Conservation (phyloP, 2,329 filamentous ascomycete genomes). For the Epichloe aotearoae region DNA sequence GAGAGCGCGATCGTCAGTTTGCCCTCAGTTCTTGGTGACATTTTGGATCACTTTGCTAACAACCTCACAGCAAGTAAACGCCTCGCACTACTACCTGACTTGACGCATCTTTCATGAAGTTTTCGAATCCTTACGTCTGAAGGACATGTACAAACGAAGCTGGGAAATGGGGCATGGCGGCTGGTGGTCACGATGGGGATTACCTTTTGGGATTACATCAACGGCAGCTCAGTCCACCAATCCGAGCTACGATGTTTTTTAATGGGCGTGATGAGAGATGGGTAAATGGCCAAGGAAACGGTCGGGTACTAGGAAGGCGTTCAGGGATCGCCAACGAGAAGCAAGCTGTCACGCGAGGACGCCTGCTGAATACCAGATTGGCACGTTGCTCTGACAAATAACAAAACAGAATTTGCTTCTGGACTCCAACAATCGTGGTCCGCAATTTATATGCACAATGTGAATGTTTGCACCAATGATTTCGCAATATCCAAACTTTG, state of each 20-base stretch:
- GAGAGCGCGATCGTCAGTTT: constrained; percentile 82
- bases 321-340: constrained; percentile 14
- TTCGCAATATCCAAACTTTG: background rate
- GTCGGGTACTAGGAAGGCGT: constrained; percentile 19
- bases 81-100: constrained; percentile 45
- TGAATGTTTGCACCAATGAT: background rate
- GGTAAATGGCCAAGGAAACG: constrained; percentile 18
- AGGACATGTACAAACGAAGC: constrained; percentile 13
- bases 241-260: constrained; percentile 9
- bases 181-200: constrained; percentile 7
- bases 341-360: constrained; percentile 15
- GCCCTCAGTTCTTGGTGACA: background rate
- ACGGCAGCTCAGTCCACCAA: constrained; percentile 4
- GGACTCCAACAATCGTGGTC: background rate
- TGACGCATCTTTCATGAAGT: constrained; percentile 30
- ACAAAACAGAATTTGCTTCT: constrained; percentile 13
- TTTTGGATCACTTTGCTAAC: constrained; percentile 18
- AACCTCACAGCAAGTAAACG: constrained; percentile 49
- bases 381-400: constrained; percentile 14
- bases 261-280: constrained; percentile 19
- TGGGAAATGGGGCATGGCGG: constrained; percentile 8
- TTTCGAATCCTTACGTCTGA: constrained; percentile 20
- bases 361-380: constrained; percentile 12
- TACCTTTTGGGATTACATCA: constrained; percentile 10
- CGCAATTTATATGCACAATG: background rate